Percentiles rank a stretch among this genome's conserved stretches.
Conservation (phyloP, 2,329 filamentous ascomycete genomes). For the Fusarium xyrophilum region DNA sequence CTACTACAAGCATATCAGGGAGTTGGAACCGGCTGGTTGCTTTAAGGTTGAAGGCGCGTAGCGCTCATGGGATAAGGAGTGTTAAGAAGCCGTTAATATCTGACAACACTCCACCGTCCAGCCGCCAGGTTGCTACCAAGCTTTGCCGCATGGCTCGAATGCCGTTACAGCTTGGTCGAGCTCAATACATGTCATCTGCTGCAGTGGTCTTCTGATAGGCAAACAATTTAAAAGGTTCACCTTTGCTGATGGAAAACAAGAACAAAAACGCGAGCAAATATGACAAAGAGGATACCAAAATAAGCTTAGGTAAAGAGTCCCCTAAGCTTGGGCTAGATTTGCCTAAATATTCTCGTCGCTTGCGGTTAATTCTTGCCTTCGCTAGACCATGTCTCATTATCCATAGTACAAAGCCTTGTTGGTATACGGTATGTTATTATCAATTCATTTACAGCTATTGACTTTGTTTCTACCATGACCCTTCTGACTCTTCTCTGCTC, state of each 20-base stretch:
- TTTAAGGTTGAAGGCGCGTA: background rate
- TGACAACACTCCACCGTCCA: background rate
- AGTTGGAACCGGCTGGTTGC: background rate
- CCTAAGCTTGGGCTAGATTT: no score
- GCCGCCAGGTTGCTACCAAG: accelerated
- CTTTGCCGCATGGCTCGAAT: background rate
- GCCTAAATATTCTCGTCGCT: no score
- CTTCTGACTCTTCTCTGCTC: background rate
- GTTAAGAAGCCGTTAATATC: background rate
- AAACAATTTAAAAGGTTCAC: background rate
- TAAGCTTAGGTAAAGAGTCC: no score
- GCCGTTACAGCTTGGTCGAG: accelerated
- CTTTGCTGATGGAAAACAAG: background rate
- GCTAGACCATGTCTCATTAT: background rate
- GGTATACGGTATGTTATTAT: accelerated
- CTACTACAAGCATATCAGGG: background rate
- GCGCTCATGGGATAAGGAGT: background rate
- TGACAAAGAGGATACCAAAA: background rate
- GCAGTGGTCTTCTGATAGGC: no score
- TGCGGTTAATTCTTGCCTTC: background rate
- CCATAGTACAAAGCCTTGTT: accelerated
- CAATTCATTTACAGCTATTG: background rate
- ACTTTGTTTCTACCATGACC: conserved; percentile 17
- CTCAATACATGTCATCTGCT: background rate
- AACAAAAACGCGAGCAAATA: background rate